Evolutionary conservation across 176 grass and related monocot species (phyloP).

Genomic region (Elymus sibiricus): DNA sequence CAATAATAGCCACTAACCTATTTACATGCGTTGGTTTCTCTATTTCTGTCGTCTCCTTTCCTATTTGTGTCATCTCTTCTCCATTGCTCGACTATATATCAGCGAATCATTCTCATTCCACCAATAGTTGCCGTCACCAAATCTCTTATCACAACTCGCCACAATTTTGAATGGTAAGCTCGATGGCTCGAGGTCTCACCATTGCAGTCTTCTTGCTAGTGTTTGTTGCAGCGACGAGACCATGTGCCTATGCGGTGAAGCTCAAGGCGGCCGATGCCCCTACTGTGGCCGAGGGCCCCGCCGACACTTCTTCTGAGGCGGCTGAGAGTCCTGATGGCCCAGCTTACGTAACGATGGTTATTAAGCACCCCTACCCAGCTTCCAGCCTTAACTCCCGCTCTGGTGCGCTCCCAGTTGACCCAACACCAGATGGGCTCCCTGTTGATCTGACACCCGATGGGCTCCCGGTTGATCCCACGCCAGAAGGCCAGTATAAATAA

Average conservation of each 20-base stretch:
- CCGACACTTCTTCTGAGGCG: not conserved
- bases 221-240: not conserved
- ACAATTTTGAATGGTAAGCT: not conserved
- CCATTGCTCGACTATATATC: not conserved
- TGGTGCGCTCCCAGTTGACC: not conserved
- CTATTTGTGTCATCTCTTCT: not conserved
- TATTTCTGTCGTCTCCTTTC: not conserved
- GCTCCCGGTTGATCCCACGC: not conserved
- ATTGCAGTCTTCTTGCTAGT: not conserved
- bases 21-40: not conserved
- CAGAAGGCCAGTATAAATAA: not conserved
- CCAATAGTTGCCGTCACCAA: not conserved
- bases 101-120: not conserved
- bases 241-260: not conserved
- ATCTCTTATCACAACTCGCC: not conserved
- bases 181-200: not conserved
- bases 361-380: not conserved
- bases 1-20: not conserved
- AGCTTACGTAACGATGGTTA: not conserved
- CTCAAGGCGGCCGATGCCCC: not conserved
- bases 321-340: not conserved
- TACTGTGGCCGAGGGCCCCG: no score
- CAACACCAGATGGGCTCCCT: not conserved
- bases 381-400: not conserved
- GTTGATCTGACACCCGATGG: constrained; percentile 26